Evolutionary conservation across 208 protist species (phyloP), one percentile per base, ranked within the genome.

Genomic region (Tritrichomonas musculus): DNA sequence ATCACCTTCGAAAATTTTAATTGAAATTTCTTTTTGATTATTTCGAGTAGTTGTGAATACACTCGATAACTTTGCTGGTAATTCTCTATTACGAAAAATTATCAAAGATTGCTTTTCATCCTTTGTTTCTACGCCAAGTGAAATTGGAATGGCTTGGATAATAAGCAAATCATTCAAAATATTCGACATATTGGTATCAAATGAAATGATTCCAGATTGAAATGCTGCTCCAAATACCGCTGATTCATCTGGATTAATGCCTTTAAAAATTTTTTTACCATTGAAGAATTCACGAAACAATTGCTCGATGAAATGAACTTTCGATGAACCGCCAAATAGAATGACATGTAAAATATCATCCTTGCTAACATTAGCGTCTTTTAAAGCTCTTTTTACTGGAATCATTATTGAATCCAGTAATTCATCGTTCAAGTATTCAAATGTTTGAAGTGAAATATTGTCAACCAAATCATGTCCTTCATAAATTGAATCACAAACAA

Each of bases 351-450:
- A 33, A 73, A 98, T 94, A 25, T 98, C 96, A 30, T 93, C 93
- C 97, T 99, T 99, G 88, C 96, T 95, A 2, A 99, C 66, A 93
- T 97, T 97, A 53, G 97, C 94, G 93, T 99, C 98, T 50, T 97
- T 94, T 17, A 99, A 94, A 20, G 99, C 97, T 94, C 97, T 96
- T 93, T 97, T 50, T 64, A 99, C 97, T 41, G 98, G 98, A 11
- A 95, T 94, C 13, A 94, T 30, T 97, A 98, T 93, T 96, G 96
- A 92, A 97, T 96, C 97, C 99, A 99, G 20, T 99, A 95, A 95
- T 99, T n/a, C 98, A 88, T 96, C 96, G 97, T 98, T 98, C 47
- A 98, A 95, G 95, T 99, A 97, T 96, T 99, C 99, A 94, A 99
- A 98, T 93, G 97, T 97, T 39, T 98, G 97, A 66, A 98, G 97